These are phyloP conservation scores for Ramalina intermedia DNA, from an alignment of 495 filamentous ascomycete species.

Conservation along the genomic window DNA sequence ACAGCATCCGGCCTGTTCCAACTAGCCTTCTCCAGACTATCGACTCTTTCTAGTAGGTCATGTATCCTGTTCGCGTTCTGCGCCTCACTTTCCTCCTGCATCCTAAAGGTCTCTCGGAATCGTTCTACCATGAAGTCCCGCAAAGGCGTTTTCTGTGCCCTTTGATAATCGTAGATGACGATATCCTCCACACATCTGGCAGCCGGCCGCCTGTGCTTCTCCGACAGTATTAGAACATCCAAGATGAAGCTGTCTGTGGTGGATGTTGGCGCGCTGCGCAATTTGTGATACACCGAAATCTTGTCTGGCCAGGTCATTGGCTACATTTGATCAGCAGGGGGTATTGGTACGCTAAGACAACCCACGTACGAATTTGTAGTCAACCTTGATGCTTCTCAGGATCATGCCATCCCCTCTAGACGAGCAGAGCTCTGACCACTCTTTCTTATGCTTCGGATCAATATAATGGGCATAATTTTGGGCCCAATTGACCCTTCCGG, in stretches of 20 bases:
- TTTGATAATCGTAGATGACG: constrained; percentile 70
- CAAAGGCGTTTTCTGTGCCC: constrained; percentile 36
- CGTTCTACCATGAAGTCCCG: constrained; percentile 51
- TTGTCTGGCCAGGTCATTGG: constrained; percentile 81
- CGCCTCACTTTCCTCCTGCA: constrained; percentile 49
- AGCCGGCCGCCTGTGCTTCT: constrained; percentile 62
- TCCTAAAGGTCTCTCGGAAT: constrained; percentile 47
- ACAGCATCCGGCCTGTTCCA: constrained; percentile 61
- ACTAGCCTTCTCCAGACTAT: constrained; percentile 50
- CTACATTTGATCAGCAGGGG: constrained; percentile 26
- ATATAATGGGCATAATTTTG: constrained; percentile 56
- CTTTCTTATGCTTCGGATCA: constrained; percentile 46
- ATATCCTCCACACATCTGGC: constrained; percentile 71
- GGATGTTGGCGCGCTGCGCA: constrained; percentile 37
- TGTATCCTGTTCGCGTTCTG: constrained; percentile 34
- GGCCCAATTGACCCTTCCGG: constrained; percentile 70
- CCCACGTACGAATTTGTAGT: constrained; percentile 77
- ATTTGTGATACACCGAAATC: constrained; percentile 78
- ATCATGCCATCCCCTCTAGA: constrained; percentile 61
- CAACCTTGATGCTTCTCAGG: constrained; percentile 61
- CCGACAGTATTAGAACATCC: constrained; percentile 56
- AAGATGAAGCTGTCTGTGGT: constrained; percentile 39
- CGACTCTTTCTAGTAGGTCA: constrained; percentile 39
- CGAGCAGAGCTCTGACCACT: constrained; percentile 60
- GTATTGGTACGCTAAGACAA: neutral